Base-by-base conservation (phyloP, 441 rosid genomes). In the Erodium chrysanthum region DNA sequence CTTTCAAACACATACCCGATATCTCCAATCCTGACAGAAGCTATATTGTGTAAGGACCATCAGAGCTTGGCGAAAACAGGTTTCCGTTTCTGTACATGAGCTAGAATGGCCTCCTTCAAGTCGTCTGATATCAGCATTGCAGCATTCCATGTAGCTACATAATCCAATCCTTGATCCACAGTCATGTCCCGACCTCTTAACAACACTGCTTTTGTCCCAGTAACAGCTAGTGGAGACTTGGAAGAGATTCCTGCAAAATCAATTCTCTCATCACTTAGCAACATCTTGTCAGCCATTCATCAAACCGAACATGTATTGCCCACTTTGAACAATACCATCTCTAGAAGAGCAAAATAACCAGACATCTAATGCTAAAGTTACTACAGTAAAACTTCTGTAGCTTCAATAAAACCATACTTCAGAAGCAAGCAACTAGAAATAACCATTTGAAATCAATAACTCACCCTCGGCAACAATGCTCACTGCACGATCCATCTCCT, bases 61-160 rank as follows among this genome's bases (percentile, higher is more conserved):
- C 78, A 90, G 31, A 92, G 88, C 81, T 87, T 90, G 11, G 97
- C 73, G 37, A 88, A 92, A 61, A 77, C 73, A 52, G 97, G 84
- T 50, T 80, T 81, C 56, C 83, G 68, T 75, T 86, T 92, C 79
- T 74, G 79, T 25, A 66, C 6, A 4, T 76, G 78, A 0, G 97
- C 89, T 5, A 84, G 78, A 12, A 84, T 50, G 0, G 96, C 94
- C 65, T 92, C 91, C 0, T 22, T 77, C 23, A 88, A 78, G 79
- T 92, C 98, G 15, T 82, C 70, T 0, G 98, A 90, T 31, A 85
- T 18, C 52, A 90, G 90, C 98, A 90, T 83, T 5, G 85, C 82
- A 0, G 96, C 85, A 80, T 90, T 92, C 97, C 97, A 92, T 66
- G 94, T 88, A 0, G 97, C 92, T 0, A 88, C 87, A 25, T 88